Evolutionary conservation across 805 yeast genomes (phyloP).

Genomic region (Saturnispora mendoncae): DNA sequence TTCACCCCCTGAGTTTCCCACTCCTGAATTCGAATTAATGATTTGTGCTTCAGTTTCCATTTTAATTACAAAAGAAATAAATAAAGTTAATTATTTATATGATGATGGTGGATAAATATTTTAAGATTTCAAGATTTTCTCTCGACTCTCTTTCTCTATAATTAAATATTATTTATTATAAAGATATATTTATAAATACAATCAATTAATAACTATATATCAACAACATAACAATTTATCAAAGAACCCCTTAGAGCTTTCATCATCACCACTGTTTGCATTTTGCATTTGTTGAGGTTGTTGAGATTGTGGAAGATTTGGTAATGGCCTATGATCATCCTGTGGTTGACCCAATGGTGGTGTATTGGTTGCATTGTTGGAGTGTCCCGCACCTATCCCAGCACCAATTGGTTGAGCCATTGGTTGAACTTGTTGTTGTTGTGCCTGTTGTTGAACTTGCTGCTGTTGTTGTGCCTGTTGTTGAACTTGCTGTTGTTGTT

Average conservation of each 20-base stretch:
- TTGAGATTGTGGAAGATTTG: constrained; percentile 24
- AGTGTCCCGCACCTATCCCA: constrained; percentile 11
- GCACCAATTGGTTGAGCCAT: constrained; percentile 13
- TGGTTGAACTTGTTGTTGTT: constrained; percentile 7
- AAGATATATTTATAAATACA: not conserved
- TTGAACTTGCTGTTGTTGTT: constrained; percentile 10
- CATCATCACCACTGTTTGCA: constrained; percentile 17
- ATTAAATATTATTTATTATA: not conserved
- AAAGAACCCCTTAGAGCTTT: constrained; percentile 23
- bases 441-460: constrained; percentile 13
- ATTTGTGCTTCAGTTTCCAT: too few relatives aligned
- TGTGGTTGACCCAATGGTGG: not conserved
- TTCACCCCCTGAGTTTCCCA: too few relatives aligned
- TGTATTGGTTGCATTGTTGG: constrained; percentile 3
- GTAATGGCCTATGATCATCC: constrained; percentile 27
- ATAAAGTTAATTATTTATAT: too few relatives aligned
- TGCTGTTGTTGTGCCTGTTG: constrained; percentile 12
- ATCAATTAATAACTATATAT: not conserved
- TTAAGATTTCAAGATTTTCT: not conserved
- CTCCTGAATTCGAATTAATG: too few relatives aligned
- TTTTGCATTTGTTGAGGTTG: constrained; percentile 18
- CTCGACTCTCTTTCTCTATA: too few relatives aligned
- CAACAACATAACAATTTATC: constrained; percentile 18
- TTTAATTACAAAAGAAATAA: too few relatives aligned
- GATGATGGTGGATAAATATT: too few relatives aligned